Percentiles rank a stretch among this genome's conserved stretches.
Evolutionary conservation across 2,329 filamentous ascomycete genomes (phyloP).

Genomic region (Aotearoamyces nothofagi): DNA sequence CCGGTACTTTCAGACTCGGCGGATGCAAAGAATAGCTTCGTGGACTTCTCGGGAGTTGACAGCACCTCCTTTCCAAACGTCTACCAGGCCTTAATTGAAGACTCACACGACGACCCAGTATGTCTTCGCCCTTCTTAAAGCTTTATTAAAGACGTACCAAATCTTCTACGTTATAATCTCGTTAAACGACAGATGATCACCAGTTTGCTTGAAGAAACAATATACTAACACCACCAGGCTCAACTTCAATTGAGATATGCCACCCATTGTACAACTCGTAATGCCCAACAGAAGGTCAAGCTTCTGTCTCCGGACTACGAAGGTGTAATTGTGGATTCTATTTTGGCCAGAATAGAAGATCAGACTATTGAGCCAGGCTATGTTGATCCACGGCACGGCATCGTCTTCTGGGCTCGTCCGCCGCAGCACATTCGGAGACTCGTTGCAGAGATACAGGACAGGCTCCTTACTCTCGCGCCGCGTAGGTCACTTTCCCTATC

Average conservation of each 20-base stretch:
- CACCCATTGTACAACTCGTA: conserved; percentile 59
- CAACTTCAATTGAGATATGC: conserved; percentile 35
- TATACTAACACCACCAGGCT: conserved; percentile 6
- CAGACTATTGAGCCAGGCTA: conserved; percentile 51
- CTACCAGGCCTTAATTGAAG: conserved; percentile 19
- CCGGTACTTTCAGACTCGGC: conserved; percentile 8
- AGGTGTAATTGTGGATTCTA: conserved; percentile 61
- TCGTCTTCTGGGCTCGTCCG: conserved; percentile 81
- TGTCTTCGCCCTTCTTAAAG: conserved; percentile 4
- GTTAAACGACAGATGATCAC: too few species aligned
- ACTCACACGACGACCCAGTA: conserved; percentile 18
- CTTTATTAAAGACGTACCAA: background rate
- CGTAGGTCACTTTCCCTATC: conserved; percentile 36
- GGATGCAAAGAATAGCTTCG: conserved; percentile 18
- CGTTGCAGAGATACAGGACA: conserved; percentile 51
- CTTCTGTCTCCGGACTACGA: conserved; percentile 54
- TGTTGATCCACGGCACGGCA: conserved; percentile 61
- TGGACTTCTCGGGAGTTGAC: conserved; percentile 19
- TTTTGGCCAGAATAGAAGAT: conserved; percentile 54
- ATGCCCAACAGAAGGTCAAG: conserved; percentile 58
- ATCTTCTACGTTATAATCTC: too few species aligned
- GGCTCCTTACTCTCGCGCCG: conserved; percentile 48
- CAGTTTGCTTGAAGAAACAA: too few species aligned
- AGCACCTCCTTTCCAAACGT: conserved; percentile 15
- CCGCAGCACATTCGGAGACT: conserved; percentile 55